These are phyloP conservation scores for Suillus discolor DNA, from an alignment of 768 basidiomycete genomes.

Conservation along the genomic window DNA sequence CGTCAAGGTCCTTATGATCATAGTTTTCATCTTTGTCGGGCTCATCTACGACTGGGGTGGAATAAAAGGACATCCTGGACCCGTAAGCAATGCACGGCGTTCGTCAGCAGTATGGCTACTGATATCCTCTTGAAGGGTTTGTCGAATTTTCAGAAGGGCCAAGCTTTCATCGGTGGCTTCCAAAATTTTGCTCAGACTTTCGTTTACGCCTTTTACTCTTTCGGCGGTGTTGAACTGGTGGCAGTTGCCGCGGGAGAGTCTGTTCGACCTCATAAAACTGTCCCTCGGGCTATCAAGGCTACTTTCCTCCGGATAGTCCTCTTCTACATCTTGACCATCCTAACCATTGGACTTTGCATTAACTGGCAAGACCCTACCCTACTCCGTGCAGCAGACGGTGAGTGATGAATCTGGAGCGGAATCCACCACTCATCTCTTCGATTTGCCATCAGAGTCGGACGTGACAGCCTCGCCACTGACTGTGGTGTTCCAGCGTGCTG, in stretches of 20 bases:
- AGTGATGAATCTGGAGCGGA: constrained; percentile 12
- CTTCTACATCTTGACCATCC: constrained; percentile 65
- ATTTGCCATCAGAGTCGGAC: constrained; percentile 38
- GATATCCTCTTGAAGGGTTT: constrained; percentile 40
- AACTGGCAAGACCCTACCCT: constrained; percentile 59
- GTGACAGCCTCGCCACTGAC: constrained; percentile 65
- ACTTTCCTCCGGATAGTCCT: constrained; percentile 68
- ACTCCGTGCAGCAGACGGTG: constrained; percentile 47
- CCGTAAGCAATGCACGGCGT: constrained; percentile 37
- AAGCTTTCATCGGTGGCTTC: constrained; percentile 59
- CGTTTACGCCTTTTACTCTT: constrained; percentile 73
- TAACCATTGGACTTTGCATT: constrained; percentile 68
- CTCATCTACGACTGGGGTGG: constrained; percentile 67
- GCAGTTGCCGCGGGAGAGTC: constrained; percentile 76
- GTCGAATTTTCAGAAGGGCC: constrained; percentile 48
- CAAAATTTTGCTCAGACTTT: constrained; percentile 57
- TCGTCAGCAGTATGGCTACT: not conserved
- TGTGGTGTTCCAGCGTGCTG: constrained; percentile 62
- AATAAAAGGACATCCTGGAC: constrained; percentile 57
- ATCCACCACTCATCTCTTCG: not conserved
- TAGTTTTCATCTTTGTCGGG: constrained; percentile 63
- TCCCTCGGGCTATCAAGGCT: constrained; percentile 66
- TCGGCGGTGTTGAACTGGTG: constrained; percentile 70
- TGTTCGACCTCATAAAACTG: constrained; percentile 59
- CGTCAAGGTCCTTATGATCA: constrained; percentile 63